Conservation (phyloP, 176 grass and related monocot species). For the Pharus latifolius region DNA sequence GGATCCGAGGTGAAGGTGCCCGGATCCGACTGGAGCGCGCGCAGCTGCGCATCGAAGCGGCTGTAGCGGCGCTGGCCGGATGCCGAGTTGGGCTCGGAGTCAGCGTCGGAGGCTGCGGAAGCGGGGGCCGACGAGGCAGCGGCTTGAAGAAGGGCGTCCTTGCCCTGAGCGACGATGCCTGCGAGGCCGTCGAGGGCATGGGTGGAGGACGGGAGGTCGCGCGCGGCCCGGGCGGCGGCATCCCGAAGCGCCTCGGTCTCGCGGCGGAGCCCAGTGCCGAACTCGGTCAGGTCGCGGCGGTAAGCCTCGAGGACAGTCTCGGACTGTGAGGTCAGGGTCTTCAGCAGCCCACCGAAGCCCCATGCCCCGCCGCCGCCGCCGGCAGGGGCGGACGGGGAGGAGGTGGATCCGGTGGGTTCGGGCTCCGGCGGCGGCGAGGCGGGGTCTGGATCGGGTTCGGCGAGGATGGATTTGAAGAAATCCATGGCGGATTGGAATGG, state of each 20-base stretch:
- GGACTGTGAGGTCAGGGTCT: conserved; percentile 69
- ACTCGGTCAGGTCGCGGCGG: conserved; percentile 87
- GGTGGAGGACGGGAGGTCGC: conserved; percentile 40
- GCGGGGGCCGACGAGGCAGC: not conserved
- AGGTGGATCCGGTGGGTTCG: conserved; percentile 11
- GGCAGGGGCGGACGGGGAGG: not conserved
- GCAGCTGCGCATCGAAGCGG: conserved; percentile 72
- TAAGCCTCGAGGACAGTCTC: conserved; percentile 86
- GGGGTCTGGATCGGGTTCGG: conserved; percentile 24
- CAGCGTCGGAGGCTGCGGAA: conserved; percentile 6
- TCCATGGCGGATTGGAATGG: conserved; percentile 53
- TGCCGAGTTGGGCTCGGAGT: conserved; percentile 26
- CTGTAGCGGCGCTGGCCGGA: conserved; percentile 39
- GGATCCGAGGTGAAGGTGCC: conserved; percentile 64
- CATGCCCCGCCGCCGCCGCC: conserved; percentile 23
- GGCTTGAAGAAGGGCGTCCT: conserved; percentile 56
- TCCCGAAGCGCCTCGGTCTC: conserved; percentile 78
- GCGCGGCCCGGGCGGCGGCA: conserved; percentile 46
- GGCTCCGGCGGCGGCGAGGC: conserved; percentile 3
- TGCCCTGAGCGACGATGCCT: conserved; percentile 81
- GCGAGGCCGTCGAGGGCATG: conserved; percentile 54
- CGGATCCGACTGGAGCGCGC: conserved; percentile 64
- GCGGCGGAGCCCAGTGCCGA: conserved; percentile 76
- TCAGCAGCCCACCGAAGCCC: conserved; percentile 66
- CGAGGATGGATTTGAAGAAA: conserved; percentile 89